These are phyloP conservation scores for Syncephalastrum racemosum DNA, from an alignment of 371 early-diverging fungal genomes.

Conservation along the genomic window DNA sequence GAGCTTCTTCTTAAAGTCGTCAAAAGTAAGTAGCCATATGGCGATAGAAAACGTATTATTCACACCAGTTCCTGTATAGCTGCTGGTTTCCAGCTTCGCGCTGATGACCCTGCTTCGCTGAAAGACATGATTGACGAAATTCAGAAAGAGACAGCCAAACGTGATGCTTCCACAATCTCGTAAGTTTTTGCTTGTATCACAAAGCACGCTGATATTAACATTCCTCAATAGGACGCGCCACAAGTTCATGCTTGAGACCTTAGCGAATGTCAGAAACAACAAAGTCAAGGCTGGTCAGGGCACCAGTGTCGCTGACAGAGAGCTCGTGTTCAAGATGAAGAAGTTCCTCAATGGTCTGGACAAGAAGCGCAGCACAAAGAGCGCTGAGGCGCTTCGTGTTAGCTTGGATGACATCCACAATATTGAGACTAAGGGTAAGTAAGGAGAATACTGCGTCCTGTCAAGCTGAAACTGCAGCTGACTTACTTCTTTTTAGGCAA, in stretches of 20 bases:
- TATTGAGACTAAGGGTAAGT: constrained; percentile 74
- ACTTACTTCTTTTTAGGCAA: constrained; percentile 42
- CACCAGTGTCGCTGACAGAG: constrained; percentile 52
- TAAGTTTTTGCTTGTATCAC: constrained; percentile 26
- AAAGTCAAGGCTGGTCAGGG: constrained; percentile 69
- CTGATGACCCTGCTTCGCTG: constrained; percentile 89
- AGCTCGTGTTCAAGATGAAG: constrained; percentile 73
- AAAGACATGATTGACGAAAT: constrained; percentile 83
- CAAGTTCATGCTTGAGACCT: constrained; percentile 92
- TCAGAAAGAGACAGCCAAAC: constrained; percentile 56
- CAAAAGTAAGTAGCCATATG: constrained; percentile 53
- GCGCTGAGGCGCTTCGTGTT: constrained; percentile 80
- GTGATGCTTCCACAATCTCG: constrained; percentile 44
- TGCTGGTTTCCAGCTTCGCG: constrained; percentile 84
- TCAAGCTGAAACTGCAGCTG: too few species aligned
- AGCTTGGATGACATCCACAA: constrained; percentile 86
- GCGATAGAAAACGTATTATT: neutral
- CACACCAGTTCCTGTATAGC: constrained; percentile 35
- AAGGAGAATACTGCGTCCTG: constrained; percentile 22
- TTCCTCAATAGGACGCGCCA: constrained; percentile 59
- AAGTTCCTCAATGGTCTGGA: constrained; percentile 74
- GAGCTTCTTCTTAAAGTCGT: constrained; percentile 86
- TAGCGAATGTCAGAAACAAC: constrained; percentile 92
- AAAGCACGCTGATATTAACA: constrained; percentile 5
- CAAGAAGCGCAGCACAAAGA: constrained; percentile 58